Evolutionary conservation across 768 basidiomycete species (phyloP), one percentile per base, ranked within the genome.

Genomic region (Daedaleopsis nitida): DNA sequence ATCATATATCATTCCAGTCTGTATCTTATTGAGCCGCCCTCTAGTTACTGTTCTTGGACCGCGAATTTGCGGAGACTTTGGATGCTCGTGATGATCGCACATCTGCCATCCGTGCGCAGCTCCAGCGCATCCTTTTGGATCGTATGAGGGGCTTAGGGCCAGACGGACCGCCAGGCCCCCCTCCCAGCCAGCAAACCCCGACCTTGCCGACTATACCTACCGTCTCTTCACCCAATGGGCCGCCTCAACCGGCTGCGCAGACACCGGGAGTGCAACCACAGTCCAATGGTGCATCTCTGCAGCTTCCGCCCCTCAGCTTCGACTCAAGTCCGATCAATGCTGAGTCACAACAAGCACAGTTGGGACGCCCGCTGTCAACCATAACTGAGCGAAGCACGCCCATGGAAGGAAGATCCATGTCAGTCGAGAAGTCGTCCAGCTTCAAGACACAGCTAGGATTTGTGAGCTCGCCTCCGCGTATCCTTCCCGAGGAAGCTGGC

Each of bases 31-130:
- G 44, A 60, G 56, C 34, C 7, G 19, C 17, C 19, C 34, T 17
- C 11, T 66, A 96, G 92, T 81, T 85, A 55, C 83, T 97, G 21
- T 97, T 98, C 80, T 80, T 97, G 57, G 91, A 94, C 59, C 86
- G 94, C 55, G 93, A 94, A 65, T 74, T 84, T 16, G 93, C 90
- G 12, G 88, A 94, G 72, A 75, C 74, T n/a, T 76, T 92, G 67
- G 90, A 94, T 70, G 88, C 86, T 49, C 79, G 88, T 55, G 86
- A 91, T 53, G 89, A 92, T 65, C 82, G 83, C n/a, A 92, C 91
- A 7, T 88, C 91, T 4, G 75, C 78, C 10, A 81, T 90, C 64
- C 81, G 93, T 14, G 77, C 82, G 6, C 80, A 83, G 59, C 77
- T 94, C 56, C 78, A 86, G 61, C 78, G 79, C 48, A 81, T 92